Evolutionary conservation across 78 protist genomes (phyloP).

Genomic region (Capsaspora owczarzaki): DNA sequence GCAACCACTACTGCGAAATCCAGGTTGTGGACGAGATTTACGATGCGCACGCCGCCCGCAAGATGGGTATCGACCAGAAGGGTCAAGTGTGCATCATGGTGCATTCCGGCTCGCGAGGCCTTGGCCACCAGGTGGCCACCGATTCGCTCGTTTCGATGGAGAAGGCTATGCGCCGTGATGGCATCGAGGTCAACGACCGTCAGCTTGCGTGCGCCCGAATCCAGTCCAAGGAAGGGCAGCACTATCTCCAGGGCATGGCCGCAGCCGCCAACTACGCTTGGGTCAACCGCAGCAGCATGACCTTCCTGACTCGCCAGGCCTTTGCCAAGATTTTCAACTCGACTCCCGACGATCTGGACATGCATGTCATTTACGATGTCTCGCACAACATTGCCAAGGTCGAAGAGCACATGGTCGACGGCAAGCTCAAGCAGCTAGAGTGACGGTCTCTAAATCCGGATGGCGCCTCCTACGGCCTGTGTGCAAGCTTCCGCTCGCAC

Average conservation of each 20-base stretch:
- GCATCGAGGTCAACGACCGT: constrained; percentile 68
- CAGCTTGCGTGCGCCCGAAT: constrained; percentile 61
- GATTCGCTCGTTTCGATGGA: constrained; percentile 85
- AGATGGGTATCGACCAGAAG: constrained; percentile 77
- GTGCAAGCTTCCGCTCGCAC: no score
- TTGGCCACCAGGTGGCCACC: constrained; percentile 95
- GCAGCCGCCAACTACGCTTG: constrained; percentile 90
- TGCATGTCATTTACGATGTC: constrained; percentile 89
- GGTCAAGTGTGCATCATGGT: constrained; percentile 72
- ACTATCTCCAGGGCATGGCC: constrained; percentile 82
- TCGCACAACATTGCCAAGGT: constrained; percentile 78
- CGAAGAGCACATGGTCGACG: constrained; percentile 82
- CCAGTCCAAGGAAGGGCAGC: constrained; percentile 27
- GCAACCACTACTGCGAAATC: constrained; percentile 84
- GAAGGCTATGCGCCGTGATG: constrained; percentile 68
- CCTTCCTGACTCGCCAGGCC: constrained; percentile 66
- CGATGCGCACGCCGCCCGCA: constrained; percentile 67
- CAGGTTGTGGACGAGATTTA: constrained; percentile 81
- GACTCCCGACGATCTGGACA: constrained; percentile 85
- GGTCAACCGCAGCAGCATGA: constrained; percentile 85
- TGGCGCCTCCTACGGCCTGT: no score
- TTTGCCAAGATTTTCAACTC: constrained; percentile 62
- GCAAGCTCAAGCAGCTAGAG: no score
- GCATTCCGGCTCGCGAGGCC: constrained; percentile 86
- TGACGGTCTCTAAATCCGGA: no score